Conservation (phyloP, 208 protist genomes). For the Leishmania tropica region DNA sequence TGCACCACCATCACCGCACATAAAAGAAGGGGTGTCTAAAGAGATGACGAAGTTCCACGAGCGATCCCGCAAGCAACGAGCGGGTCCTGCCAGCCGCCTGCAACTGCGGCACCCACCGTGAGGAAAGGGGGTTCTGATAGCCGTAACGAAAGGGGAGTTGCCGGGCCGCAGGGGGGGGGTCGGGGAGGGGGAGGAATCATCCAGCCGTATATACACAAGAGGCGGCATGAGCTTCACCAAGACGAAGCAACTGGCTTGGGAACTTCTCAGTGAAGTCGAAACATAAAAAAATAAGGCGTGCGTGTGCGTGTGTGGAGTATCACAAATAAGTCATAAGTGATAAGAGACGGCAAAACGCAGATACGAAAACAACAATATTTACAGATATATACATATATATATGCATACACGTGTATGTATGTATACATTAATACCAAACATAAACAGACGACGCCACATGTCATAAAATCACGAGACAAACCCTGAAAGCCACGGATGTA, state of each 20-base stretch:
- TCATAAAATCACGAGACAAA: too few relatives aligned
- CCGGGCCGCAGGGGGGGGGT: neutral
- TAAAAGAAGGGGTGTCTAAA: neutral
- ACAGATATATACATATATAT: neutral
- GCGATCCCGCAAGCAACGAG: neutral
- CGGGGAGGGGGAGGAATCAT: neutral
- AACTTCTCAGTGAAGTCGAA: neutral
- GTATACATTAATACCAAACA: neutral
- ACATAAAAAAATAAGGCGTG: neutral
- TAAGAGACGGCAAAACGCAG: neutral
- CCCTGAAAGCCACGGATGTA: neutral
- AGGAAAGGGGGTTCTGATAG: neutral
- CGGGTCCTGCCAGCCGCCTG: neutral
- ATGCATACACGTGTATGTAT: neutral
- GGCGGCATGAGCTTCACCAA: neutral
- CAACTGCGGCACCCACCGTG: neutral
- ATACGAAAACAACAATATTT: neutral
- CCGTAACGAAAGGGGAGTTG: neutral
- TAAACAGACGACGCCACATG: slow-evolving; percentile 13
- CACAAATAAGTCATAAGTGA: neutral
- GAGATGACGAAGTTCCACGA: neutral
- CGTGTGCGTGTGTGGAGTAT: neutral
- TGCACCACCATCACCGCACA: neutral
- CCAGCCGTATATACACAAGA: neutral
- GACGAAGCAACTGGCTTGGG: neutral